These are phyloP conservation scores for Scedosporium apiospermum DNA, from an alignment of 2,329 filamentous ascomycete genomes.

Conservation along the genomic window DNA sequence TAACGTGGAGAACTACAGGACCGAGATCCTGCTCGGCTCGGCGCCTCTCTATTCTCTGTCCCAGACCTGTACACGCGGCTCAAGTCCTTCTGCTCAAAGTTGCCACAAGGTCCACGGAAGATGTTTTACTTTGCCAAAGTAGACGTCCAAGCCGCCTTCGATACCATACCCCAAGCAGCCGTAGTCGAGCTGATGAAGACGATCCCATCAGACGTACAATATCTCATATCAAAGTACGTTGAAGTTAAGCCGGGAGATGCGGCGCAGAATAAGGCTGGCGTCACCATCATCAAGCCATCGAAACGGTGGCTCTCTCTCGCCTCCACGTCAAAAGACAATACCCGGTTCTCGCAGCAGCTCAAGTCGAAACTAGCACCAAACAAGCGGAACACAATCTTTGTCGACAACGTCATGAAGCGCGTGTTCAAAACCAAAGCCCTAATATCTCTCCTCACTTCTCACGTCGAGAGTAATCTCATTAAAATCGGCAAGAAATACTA, in stretches of 20 bases:
- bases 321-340: constrained; percentile 27
- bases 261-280: constrained; percentile 12
- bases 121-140: constrained; percentile 81
- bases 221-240: constrained; percentile 64
- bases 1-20: constrained; percentile 14
- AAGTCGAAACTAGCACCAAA: constrained; percentile 26
- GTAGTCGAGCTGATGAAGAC: constrained; percentile 57
- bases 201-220: constrained; percentile 48
- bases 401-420: constrained; percentile 56
- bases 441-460: constrained; percentile 62
- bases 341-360: constrained; percentile 35
- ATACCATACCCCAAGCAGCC: constrained; percentile 79
- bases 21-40: constrained; percentile 51
- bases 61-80: constrained; percentile 69
- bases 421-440: constrained; percentile 49
- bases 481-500: constrained; percentile 84
- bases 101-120: constrained; percentile 21
- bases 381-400: constrained; percentile 64
- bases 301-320: constrained; percentile 46
- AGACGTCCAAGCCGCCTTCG: constrained; percentile 87
- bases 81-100: constrained; percentile 52
- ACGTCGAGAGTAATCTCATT: constrained; percentile 78
- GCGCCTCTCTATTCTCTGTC: constrained; percentile 71
- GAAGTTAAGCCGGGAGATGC: constrained; percentile 49
- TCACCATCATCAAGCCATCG: constrained; percentile 24